Conservation (phyloP, 2,329 filamentous ascomycete species). For the Arthroderma uncinatum region DNA sequence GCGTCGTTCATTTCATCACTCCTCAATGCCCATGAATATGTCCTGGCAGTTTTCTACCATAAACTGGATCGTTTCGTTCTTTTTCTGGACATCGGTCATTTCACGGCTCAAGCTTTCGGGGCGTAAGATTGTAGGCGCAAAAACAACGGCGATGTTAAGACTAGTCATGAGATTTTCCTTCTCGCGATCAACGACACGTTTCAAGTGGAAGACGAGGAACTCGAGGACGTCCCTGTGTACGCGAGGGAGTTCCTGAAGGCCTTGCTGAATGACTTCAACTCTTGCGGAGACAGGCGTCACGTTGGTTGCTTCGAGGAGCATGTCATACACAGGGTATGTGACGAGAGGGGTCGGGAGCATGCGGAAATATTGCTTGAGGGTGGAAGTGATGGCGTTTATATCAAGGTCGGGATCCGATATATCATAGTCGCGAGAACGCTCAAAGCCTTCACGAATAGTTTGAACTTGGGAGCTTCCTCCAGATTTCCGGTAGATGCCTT, state of each 20-base stretch:
- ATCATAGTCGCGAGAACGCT: conserved; percentile 66
- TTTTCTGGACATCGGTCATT: conserved; percentile 90
- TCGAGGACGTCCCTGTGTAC: conserved; percentile 82
- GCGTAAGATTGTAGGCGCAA: conserved; percentile 94
- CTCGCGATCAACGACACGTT: conserved; percentile 70
- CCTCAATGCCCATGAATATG: conserved; percentile 50
- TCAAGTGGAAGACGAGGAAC: conserved; percentile 87
- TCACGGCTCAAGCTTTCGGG: conserved; percentile 81
- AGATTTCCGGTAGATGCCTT: conserved; percentile 96
- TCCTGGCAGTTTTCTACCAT: conserved; percentile 79
- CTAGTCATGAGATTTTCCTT: conserved; percentile 91
- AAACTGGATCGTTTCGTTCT: conserved; percentile 85
- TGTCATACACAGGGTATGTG: conserved; percentile 86
- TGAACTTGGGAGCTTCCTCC: conserved; percentile 88
- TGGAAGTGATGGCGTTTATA: conserved; percentile 91
- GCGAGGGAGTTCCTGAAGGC: conserved; percentile 66
- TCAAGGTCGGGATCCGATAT: conserved; percentile 89
- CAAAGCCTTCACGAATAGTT: conserved; percentile 80
- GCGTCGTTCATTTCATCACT: not conserved
- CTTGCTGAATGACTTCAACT: conserved; percentile 58
- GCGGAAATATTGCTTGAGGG: conserved; percentile 94
- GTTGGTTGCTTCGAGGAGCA: conserved; percentile 58
- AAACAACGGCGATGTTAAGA: conserved; percentile 91
- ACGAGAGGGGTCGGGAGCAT: conserved; percentile 81
- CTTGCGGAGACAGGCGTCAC: conserved; percentile 57